phyloP scores from a whole-genome alignment of 257 asterid species.

The Gardenia jasminoides region DNA sequence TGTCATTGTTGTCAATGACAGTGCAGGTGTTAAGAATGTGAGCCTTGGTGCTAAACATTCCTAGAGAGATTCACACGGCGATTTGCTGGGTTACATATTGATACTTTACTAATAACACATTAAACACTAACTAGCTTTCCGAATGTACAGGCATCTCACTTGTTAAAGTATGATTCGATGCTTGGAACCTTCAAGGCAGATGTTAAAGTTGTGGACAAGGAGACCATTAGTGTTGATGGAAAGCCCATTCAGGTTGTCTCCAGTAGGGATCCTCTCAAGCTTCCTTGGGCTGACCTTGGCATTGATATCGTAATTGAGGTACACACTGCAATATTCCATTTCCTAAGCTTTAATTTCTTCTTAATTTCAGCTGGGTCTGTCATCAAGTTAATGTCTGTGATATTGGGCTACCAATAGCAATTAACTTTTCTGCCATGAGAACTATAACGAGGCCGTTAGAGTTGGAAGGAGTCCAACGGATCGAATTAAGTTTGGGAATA shows the following conservation, averaged over 20 bases:
- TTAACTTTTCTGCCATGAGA: not conserved
- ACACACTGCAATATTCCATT: not conserved
- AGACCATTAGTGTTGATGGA: constrained; percentile 87
- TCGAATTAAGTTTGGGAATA: not conserved
- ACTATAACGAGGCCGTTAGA: not conserved
- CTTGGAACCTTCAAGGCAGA: constrained; percentile 91
- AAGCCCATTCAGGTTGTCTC: constrained; percentile 82
- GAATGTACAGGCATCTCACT: constrained; percentile 76
- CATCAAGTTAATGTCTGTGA: not conserved
- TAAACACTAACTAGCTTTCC: not conserved
- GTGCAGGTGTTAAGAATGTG: constrained; percentile 92
- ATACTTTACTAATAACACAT: not conserved
- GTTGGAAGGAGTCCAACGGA: not conserved
- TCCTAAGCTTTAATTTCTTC: not conserved
- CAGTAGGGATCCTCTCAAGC: constrained; percentile 81
- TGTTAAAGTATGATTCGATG: constrained; percentile 87
- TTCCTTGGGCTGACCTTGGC: constrained; percentile 94
- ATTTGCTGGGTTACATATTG: not conserved
- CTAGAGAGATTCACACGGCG: not conserved
- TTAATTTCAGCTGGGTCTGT: not conserved
- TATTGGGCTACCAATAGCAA: not conserved
- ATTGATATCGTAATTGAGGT: constrained; percentile 94
- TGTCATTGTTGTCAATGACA: constrained; percentile 79
- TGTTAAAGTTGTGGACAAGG: constrained; percentile 70
- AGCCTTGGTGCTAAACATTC: constrained; percentile 14